Evolutionary conservation across 495 filamentous ascomycete genomes (phyloP), one percentile per base, ranked within the genome.

Genomic region (Neurospora sp.): DNA sequence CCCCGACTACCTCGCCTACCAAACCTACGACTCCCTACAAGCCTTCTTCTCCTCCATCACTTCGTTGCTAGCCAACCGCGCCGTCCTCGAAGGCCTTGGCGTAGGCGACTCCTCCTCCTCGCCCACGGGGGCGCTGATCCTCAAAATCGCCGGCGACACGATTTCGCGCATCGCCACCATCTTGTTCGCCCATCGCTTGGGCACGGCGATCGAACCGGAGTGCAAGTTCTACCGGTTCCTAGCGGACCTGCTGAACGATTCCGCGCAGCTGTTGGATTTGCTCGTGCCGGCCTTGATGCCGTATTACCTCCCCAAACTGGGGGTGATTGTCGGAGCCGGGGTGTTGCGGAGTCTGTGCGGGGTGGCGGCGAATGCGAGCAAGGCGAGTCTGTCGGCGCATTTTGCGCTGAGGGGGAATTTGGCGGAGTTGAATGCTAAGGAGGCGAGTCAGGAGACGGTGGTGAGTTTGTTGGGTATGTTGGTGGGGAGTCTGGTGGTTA

Each of bases 21-120:
- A 86, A 85, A 87, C 78, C 71, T 82, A 79, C 74, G 96, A 99
- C 85, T 97, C 95, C 0, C 86, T 99, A 7, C 96, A 98, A 82
- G 96, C 96, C 40, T 99, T 99, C 82, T 92, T 93, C 71, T 96
- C 92, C 78, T 96, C 94, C 69, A 97, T 99, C 74, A 93, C 94
- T 5, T 92, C 94, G 3, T 85, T 99, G 10, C 84, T 99, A 41
- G 91, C 93, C 53, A 96, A 92, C 68, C 87, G 96, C 75, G 96
- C 96, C 1, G 93, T 98, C 4, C 87, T 99, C 48, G 89, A 97
- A 89, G 94, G 94, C 87, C 78, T 98, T 65, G 96, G 96, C 27
- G 95, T 99, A 38, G 96, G 96, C 73, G 93, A 97, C 80, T 89
- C 92, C 5, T 84, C 87, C 18, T 93, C 95, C 11, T 93, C 94